Evolutionary conservation across 1,284 basidiomycete genomes (phyloP), one percentile per base, ranked within the genome.

Genomic region (Moesziomyces aphidis): DNA sequence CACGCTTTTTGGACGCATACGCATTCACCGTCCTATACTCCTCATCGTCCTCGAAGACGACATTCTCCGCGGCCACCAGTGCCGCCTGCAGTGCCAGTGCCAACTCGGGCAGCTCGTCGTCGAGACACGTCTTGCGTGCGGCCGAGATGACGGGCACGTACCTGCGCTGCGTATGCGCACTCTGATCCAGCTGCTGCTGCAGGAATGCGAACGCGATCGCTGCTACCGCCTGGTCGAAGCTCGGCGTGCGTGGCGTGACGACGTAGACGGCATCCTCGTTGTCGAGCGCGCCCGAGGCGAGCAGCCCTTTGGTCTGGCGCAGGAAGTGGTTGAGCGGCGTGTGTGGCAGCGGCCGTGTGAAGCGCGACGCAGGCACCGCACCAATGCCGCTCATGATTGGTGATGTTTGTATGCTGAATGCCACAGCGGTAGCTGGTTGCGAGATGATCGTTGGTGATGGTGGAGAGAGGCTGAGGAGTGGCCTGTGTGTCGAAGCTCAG

Each of bases 241-340:
- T 71, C 2, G 68, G 68, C 8, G 34, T 24, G 26, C 23, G 46
- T 2, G 68, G 44, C 13, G 73, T 75, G 34, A 64, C 21, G 46
- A 75, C 54, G 36, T 71, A 75, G 44, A 75, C 68, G 13, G 67
- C 63, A 59, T 74, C 67, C 17, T 74, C 72, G 56, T 67, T 70
- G 31, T 68, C 73, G n/a, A 71, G 45, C 19, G 53, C 64, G 10
- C 68, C 62, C 10, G 73, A 70, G 24, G 61, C 65, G 42, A 75
- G 73, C 17, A 67, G 68, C 1, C 58, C 59, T 24, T 68, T 75
- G 26, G 73, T 64, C 28, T 59, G 55, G 4, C 61, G 55, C 15
- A 75, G 63, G 21, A 71, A 75, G 46, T 71, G 73, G 49, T 71
- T 75, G 61, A 75, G 64, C 19, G 53, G 50, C 34, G 73, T 71